phyloP scores from a whole-genome alignment of 805 yeast genomes.

The Zygoascus flipseniorum region DNA sequence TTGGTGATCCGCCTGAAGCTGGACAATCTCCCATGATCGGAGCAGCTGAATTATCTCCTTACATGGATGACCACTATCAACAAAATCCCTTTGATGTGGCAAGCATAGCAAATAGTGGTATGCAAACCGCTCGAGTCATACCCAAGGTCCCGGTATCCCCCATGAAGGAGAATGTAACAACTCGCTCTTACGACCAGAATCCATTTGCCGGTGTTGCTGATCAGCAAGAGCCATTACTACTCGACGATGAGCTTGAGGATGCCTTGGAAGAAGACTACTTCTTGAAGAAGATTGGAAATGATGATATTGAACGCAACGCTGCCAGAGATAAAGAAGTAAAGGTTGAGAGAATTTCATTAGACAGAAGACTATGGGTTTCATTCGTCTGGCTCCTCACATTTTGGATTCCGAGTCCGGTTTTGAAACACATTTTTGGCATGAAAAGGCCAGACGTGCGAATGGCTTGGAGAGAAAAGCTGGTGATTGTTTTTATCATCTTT shows the following conservation, averaged over 20 bases:
- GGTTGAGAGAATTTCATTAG: slow-evolving; percentile 23
- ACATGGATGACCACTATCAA: slow-evolving; percentile 3
- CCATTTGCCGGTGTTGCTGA: background rate
- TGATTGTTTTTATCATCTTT: slow-evolving; percentile 28
- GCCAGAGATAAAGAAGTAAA: slow-evolving; percentile 23
- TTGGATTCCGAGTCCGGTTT: slow-evolving; percentile 34
- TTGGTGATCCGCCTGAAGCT: slow-evolving; percentile 5
- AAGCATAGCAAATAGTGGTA: background rate
- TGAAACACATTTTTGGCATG: slow-evolving; percentile 30
- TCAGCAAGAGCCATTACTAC: background rate
- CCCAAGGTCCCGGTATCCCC: background rate
- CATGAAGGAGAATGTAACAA: background rate
- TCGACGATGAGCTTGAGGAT: slow-evolving; percentile 21
- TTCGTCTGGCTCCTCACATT: slow-evolving; percentile 34
- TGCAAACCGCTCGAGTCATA: background rate
- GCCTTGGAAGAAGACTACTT: slow-evolving; percentile 15
- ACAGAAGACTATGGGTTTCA: slow-evolving; percentile 30
- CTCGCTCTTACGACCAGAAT: background rate
- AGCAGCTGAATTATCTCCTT: background rate
- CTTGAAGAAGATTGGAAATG: slow-evolving; percentile 20
- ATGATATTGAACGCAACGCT: slow-evolving; percentile 27
- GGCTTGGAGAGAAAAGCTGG: slow-evolving; percentile 37
- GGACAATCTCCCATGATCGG: background rate
- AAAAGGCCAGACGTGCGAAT: slow-evolving; percentile 32
- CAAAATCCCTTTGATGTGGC: background rate